Base-by-base conservation (phyloP, 2,329 filamentous ascomycete species). In the Fusarium sp. region DNA sequence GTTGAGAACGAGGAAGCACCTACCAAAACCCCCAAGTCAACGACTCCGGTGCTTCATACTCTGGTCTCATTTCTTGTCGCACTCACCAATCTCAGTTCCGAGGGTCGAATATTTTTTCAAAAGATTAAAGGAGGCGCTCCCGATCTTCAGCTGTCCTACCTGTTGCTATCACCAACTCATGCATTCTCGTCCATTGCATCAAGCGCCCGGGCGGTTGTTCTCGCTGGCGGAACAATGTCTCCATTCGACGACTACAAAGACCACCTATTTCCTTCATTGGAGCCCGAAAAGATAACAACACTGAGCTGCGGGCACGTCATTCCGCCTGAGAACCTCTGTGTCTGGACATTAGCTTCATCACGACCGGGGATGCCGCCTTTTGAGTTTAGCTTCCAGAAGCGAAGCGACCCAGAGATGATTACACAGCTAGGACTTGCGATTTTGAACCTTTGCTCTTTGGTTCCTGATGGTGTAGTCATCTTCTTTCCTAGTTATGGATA, bases 401-500 rank as follows among this genome's bases (percentile, higher is more conserved):
- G 97, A 27, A 89, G 90, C 60, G 91, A 92, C n/a, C 85, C 88
- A 27, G 85, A 84, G 2, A 95, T 94, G 87, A 91, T 97, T 62
- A 84, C 86, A 48, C 92, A 95, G 65, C 89, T 98, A 1, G 97
- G 95, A 0, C 83, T 90, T 31, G 89, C 93, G 0, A 86, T 99
- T 9, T 81, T 95, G 2, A 92, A 92, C 61, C 86, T 97, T 6
- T 94, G 93, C 76, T 87, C 89, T 8, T 85, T 91, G 6, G 93
- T 98, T 0, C 95, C 95, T 0, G 95, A 98, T 76, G 97, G 97
- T 3, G 90, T 98, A 1, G 95, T 99, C 0, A 92, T 95, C 0
- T 99, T 99, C 85, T 98, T 99, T 77, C 95, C 97, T 1, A 98
- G 95, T 82, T 98, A 99, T 81, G 90, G 93, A 11, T 98, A 98